A percentile compares a stretch with the other conserved stretches of the same genome.
Conservation (phyloP, 1,284 basidiomycete genomes). For the Fomitopsis pinicola region DNA sequence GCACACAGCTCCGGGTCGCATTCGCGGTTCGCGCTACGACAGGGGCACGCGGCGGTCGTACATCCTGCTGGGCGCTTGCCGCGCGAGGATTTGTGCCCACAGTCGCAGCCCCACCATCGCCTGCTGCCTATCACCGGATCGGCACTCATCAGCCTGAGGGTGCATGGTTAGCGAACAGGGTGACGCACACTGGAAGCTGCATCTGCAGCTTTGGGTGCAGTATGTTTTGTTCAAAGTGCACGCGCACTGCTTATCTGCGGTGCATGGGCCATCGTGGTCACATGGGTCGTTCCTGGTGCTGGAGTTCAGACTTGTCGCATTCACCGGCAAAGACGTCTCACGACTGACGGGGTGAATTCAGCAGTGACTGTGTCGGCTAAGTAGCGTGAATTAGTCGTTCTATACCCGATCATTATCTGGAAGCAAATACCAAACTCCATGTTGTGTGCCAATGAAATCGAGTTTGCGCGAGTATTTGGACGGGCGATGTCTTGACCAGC, state of each 20-base stretch:
- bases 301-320: neutral
- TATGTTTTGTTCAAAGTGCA: slow-evolving; percentile 34
- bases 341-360: slow-evolving; percentile 10
- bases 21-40: slow-evolving; percentile 37
- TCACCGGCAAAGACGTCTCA: too few species aligned
- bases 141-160: too few species aligned
- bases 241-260: slow-evolving; percentile 27
- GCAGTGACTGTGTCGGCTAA: neutral
- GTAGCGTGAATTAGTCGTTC: neutral
- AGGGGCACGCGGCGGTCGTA: slow-evolving; percentile 38
- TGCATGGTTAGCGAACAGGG: neutral
- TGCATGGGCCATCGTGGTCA: slow-evolving; percentile 42
- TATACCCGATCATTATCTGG: neutral
- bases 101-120: slow-evolving; percentile 42
- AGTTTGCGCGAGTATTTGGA: neutral
- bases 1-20: slow-evolving; percentile 47
- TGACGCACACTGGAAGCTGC: slow-evolving; percentile 33
- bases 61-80: slow-evolving; percentile 13
- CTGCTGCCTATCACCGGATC: slow-evolving; percentile 28
- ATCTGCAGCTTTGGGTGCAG: slow-evolving; percentile 38
- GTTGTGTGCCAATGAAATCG: neutral
- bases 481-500: neutral
- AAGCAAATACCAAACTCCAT: neutral
- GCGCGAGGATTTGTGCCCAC: slow-evolving; percentile 18
- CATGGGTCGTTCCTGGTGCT: slow-evolving; percentile 30